Percentiles rank a stretch among this genome's conserved stretches.
These are phyloP conservation scores for Beauveria rudraprayagi DNA, from an alignment of 2,329 filamentous ascomycete species.

Conservation along the genomic window DNA sequence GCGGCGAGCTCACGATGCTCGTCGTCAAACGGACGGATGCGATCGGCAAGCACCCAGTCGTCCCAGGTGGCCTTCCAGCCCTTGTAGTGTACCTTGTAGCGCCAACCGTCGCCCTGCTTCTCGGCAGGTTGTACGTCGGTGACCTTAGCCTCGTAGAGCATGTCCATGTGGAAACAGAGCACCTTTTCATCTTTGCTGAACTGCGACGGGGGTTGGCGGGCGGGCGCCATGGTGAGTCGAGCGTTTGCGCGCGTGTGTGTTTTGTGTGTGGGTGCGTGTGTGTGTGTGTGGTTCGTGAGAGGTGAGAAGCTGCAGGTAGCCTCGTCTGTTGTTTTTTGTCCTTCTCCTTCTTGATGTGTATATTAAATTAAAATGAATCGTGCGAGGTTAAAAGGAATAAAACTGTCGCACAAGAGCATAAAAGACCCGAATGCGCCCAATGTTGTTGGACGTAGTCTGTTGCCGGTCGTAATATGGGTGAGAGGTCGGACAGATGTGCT, in stretches of 20 bases:
- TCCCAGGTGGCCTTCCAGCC: constrained; percentile 99
- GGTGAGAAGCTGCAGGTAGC: too few relatives aligned
- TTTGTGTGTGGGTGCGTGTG: neutral
- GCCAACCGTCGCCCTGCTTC: constrained; percentile 60
- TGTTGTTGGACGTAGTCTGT: too few relatives aligned
- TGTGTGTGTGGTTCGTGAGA: neutral
- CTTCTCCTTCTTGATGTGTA: too few relatives aligned
- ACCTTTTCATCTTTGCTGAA: constrained; percentile 81
- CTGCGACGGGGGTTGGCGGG: constrained; percentile 36
- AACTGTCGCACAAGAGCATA: too few relatives aligned
- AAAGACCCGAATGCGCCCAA: too few relatives aligned
- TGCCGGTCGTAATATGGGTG: too few relatives aligned
- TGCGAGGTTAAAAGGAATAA: too few relatives aligned
- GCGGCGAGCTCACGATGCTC: constrained; percentile 87
- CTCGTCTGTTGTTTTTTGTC: too few relatives aligned
- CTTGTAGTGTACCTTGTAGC: constrained; percentile 96
- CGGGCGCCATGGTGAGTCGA: constrained; percentile 29
- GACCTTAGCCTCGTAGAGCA: constrained; percentile 96
- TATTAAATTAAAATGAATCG: too few relatives aligned
- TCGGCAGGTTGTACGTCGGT: constrained; percentile 67
- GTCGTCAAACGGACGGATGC: constrained; percentile 86
- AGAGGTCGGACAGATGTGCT: too few relatives aligned
- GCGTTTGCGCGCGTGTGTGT: neutral
- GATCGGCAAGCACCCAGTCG: constrained; percentile 93
- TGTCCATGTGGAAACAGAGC: constrained; percentile 93